Conservation (phyloP, 1,139 yeast genomes). For the Sugiyamaella xylanicola region DNA sequence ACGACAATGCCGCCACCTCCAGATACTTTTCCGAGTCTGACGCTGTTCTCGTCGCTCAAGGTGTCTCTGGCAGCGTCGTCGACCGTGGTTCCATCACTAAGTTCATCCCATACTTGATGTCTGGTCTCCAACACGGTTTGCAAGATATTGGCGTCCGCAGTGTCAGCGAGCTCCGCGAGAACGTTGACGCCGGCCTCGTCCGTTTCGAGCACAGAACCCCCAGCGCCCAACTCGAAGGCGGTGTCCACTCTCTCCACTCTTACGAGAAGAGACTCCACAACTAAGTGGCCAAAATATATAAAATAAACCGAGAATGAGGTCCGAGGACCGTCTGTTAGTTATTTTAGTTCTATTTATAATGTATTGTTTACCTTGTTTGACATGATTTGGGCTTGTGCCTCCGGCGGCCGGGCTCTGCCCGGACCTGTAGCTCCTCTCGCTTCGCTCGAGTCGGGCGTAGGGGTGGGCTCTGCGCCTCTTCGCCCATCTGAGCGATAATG, state of each 20-base stretch:
- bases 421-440: not conserved
- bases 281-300: slow-evolving; percentile 39
- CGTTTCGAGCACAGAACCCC: slow-evolving; percentile 98
- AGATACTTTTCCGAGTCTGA: slow-evolving; percentile 97
- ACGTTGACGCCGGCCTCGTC: slow-evolving; percentile 67
- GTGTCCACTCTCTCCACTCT: slow-evolving; percentile 94
- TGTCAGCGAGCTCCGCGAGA: slow-evolving; percentile 60
- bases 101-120: slow-evolving; percentile 89
- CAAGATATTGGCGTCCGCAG: slow-evolving; percentile 94
- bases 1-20: slow-evolving; percentile 96
- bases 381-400: not conserved
- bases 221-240: slow-evolving; percentile 98
- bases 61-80: slow-evolving; percentile 95
- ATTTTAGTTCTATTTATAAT: slow-evolving; percentile 4
- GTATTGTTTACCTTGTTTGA: not conserved
- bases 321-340: not conserved
- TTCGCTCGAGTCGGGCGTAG: not conserved
- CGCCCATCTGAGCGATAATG: no score
- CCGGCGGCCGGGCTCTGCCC: slow-evolving; percentile 1
- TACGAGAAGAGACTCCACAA: slow-evolving; percentile 97
- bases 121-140: slow-evolving; percentile 97
- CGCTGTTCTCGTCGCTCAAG: slow-evolving; percentile 96
- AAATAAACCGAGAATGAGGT: not conserved
- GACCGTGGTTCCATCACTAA: slow-evolving; percentile 96
- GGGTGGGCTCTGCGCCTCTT: no score